phyloP scores from a whole-genome alignment of 495 filamentous ascomycete genomes.

The Rostrohypoxylon terebratum region DNA sequence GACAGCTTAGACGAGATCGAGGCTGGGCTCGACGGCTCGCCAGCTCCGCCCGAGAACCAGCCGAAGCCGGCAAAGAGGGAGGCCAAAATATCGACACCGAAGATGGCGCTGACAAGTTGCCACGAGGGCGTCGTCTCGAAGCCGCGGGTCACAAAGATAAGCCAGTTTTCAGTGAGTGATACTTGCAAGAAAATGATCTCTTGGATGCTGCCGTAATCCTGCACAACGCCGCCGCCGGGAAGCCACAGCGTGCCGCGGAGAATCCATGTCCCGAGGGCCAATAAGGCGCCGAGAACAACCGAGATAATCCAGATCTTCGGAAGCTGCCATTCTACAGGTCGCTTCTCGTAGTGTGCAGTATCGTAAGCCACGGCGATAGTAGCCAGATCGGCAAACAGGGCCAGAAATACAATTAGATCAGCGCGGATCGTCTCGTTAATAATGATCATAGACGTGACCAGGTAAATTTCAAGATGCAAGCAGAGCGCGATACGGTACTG shows the following conservation, averaged over 20 bases:
- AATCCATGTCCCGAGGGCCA: slow-evolving; percentile 85
- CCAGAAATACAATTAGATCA: slow-evolving; percentile 87
- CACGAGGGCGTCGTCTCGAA: slow-evolving; percentile 83
- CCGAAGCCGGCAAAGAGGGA: slow-evolving; percentile 84
- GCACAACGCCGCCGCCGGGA: slow-evolving; percentile 78
- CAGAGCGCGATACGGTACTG: slow-evolving; percentile 93
- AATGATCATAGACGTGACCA: slow-evolving; percentile 87
- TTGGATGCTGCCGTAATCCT: slow-evolving; percentile 84
- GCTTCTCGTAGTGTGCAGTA: slow-evolving; percentile 84
- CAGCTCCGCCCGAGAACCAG: slow-evolving; percentile 70
- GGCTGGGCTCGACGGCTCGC: slow-evolving; percentile 37
- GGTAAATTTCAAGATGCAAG: slow-evolving; percentile 85
- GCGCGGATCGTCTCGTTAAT: slow-evolving; percentile 83
- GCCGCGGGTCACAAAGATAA: slow-evolving; percentile 92
- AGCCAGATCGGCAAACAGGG: slow-evolving; percentile 91
- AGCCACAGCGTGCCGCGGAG: slow-evolving; percentile 79
- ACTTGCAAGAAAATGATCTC: slow-evolving; percentile 88
- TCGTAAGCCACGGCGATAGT: slow-evolving; percentile 92
- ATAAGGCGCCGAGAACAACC: slow-evolving; percentile 77
- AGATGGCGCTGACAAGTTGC: slow-evolving; percentile 78
- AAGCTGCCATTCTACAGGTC: slow-evolving; percentile 91
- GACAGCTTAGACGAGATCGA: slow-evolving; percentile 58
- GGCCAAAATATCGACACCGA: slow-evolving; percentile 81
- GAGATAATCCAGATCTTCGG: slow-evolving; percentile 92
- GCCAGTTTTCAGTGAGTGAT: slow-evolving; percentile 90